Base-by-base conservation (phyloP, 1,284 basidiomycete species). In the Quambalaria eucalypti region DNA sequence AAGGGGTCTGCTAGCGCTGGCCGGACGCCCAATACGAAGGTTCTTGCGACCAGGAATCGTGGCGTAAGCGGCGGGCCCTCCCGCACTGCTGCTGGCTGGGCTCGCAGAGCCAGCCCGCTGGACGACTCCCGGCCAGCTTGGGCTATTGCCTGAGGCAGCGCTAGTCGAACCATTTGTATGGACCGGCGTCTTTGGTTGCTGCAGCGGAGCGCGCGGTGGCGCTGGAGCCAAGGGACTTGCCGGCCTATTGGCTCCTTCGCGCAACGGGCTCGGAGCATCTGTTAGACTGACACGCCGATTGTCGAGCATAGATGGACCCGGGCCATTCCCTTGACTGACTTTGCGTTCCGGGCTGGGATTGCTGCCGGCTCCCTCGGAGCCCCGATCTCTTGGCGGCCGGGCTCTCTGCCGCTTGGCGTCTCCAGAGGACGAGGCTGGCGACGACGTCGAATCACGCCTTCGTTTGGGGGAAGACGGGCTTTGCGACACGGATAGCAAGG, bases 401-500 rank as follows among this genome's bases (percentile, higher is more conserved):
- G 21, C 42, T 46, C 21, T 14, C 42, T 46, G 42, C 25, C 42
- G 16, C 42, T 46, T 26, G 4, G 16, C 42, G 25, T 26, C 42
- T 23, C n/a, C 42, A 46, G 21, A 2, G 42, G 16, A 14, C 42
- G 5, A 4, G 25, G 25, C 12, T 23, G 42, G 21, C n/a, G 19
- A 21, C 16, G 42, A 46, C 2, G 21, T 21, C 16, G 36, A 39
- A 39, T 14, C 4, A 4, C 21, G 16, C 10, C 36, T 39, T 39
- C 36, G 16, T 21, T 39, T 39, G 36, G 36, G 36, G 16, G 36
- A 39, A 39, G 36, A 10, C 16, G 36, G 36, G 44, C 49, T 59
- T 29, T 52, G 52, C 7, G 56, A 28, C 14, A 40, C 54, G 2
- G 56, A 29, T 29, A 56, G 54, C 28, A 64, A 51, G 16, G 57